Evolutionary conservation across 306 rosid species (phyloP).

Genomic region (Oxytropis ochrocephala): DNA sequence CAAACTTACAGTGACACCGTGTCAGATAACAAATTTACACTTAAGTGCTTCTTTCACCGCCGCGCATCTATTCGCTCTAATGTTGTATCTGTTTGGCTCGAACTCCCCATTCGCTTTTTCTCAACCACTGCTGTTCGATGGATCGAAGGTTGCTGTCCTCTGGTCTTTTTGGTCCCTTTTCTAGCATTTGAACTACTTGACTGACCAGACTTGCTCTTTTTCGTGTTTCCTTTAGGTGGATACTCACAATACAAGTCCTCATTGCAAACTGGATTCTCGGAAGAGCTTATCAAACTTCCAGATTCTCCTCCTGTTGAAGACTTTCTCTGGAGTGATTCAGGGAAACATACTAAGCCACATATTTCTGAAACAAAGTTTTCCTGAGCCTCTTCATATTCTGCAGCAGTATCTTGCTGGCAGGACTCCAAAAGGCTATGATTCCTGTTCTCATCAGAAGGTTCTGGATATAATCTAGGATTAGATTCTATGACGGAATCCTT

Average conservation of each 20-base stretch:
- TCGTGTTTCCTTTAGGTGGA: conserved; percentile 28
- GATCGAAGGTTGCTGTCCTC: conserved; percentile 29
- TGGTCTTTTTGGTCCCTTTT: conserved; percentile 33
- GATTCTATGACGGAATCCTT: conserved; percentile 45
- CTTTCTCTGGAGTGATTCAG: conserved; percentile 16
- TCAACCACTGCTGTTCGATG: conserved; percentile 27
- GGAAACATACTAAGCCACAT: conserved; percentile 24
- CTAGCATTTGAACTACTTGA: conserved; percentile 38
- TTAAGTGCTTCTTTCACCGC: conserved; percentile 39
- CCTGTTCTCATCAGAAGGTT: conserved; percentile 55
- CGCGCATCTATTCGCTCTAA: conserved; percentile 58
- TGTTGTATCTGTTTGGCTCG: conserved; percentile 42
- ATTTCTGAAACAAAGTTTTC: conserved; percentile 24
- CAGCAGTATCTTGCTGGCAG: conserved; percentile 27
- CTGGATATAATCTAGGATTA: conserved; percentile 23
- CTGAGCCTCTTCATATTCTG: conserved; percentile 35
- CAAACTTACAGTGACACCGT: conserved; percentile 29
- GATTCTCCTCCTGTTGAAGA: conserved; percentile 31
- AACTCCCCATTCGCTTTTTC: conserved; percentile 46
- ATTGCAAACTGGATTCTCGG: conserved; percentile 30
- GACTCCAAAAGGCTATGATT: conserved; percentile 38
- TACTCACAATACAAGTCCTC: conserved; percentile 29
- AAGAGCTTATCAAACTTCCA: conserved; percentile 22
- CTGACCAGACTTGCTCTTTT: conserved; percentile 37
- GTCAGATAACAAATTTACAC: conserved; percentile 34